phyloP scores from a whole-genome alignment of 2,329 filamentous ascomycete genomes.

The Colletotrichum viniferum region DNA sequence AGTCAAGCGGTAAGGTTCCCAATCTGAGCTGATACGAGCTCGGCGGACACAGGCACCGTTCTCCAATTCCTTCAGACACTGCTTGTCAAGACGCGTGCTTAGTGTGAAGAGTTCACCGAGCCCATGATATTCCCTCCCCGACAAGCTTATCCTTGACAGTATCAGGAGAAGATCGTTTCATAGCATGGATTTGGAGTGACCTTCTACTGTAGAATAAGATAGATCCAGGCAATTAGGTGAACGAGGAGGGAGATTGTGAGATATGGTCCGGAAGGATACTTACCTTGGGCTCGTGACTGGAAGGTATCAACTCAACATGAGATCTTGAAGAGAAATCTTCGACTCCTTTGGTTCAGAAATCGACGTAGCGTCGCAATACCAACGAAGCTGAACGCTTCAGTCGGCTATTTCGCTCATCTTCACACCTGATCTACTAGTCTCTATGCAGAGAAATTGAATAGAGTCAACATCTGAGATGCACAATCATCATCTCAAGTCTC shows the following conservation, averaged over 20 bases:
- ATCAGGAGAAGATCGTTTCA: background rate
- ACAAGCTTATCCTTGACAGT: fast-evolving
- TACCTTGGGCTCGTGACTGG: background rate
- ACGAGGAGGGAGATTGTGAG: background rate
- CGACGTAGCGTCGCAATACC: background rate
- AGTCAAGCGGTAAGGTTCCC: background rate
- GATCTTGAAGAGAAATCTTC: background rate
- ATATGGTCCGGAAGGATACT: background rate
- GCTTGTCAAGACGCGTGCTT: fast-evolving
- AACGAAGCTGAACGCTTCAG: background rate
- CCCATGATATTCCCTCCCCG: background rate
- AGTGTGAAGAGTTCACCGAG: background rate
- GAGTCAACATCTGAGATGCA: background rate
- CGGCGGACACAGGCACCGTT: fast-evolving
- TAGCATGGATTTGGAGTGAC: background rate
- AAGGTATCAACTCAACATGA: background rate
- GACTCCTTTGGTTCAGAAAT: background rate
- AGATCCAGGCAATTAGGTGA: background rate
- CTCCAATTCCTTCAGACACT: background rate
- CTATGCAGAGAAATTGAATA: background rate
- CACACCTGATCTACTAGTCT: background rate
- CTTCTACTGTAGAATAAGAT: background rate
- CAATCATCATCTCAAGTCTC: background rate
- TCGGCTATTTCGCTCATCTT: background rate
- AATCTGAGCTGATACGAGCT: background rate